Evolutionary conservation across 768 basidiomycete species (phyloP).

Genomic region (Hygrophoropsis aurantiaca): DNA sequence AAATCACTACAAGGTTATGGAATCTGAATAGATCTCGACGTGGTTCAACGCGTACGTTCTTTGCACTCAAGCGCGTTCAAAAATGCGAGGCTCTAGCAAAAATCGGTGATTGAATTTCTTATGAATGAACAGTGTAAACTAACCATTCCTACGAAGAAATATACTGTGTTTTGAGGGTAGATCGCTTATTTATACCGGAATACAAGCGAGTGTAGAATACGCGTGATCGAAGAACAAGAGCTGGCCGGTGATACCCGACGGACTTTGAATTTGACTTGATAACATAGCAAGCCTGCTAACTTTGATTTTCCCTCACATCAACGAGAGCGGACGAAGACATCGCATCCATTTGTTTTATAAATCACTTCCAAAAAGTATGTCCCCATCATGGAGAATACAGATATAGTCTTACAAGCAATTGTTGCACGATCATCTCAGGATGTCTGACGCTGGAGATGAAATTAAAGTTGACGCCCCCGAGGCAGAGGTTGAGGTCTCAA

Average conservation of each 20-base stretch:
- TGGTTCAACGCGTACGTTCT: slow-evolving; percentile 58
- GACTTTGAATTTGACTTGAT: slow-evolving; percentile 43
- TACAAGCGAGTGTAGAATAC: not conserved
- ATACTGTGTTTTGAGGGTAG: slow-evolving; percentile 2
- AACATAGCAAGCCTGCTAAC: slow-evolving; percentile 39
- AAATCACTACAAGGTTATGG: slow-evolving; percentile 9
- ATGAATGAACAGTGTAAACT: slow-evolving; percentile 13
- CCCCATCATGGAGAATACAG: not conserved
- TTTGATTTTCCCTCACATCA: slow-evolving; percentile 73
- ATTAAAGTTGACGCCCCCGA: slow-evolving; percentile 67
- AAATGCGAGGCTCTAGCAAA: slow-evolving; percentile 64
- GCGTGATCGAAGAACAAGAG: not conserved
- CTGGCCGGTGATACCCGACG: slow-evolving; percentile 48
- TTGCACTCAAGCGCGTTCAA: slow-evolving; percentile 70
- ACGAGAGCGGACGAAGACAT: slow-evolving; percentile 97
- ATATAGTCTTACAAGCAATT: not conserved
- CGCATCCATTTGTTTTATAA: slow-evolving; percentile 29
- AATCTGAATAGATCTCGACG: not conserved
- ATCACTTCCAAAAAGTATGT: slow-evolving; percentile 39
- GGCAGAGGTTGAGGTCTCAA: slow-evolving; percentile 77
- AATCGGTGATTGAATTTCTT: slow-evolving; percentile 19
- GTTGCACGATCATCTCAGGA: slow-evolving; percentile 41
- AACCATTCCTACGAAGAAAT: slow-evolving; percentile 22
- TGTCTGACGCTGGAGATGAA: slow-evolving; percentile 99
- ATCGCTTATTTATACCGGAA: not conserved